A percentile compares a stretch with the other conserved stretches of the same genome.
phyloP scores from a whole-genome alignment of 805 yeast species.

The Jamesozyma hellenica region DNA sequence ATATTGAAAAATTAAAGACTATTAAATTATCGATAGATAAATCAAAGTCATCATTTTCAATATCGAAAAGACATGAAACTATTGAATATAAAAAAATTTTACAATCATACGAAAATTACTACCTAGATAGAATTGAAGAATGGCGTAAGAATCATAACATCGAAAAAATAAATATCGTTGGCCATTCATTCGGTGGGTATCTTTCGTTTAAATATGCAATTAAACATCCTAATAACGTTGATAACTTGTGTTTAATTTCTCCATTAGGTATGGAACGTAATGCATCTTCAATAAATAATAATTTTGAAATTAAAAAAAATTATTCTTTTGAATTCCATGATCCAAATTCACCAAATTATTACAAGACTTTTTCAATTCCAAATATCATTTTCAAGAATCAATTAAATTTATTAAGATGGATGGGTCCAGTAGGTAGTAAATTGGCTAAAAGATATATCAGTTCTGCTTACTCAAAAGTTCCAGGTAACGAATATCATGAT shows the following conservation, averaged over 20 bases:
- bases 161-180: conserved; percentile 50
- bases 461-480: conserved; percentile 24
- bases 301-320: conserved; percentile 6
- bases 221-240: conserved; percentile 44
- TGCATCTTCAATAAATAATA: conserved; percentile 44
- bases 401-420: conserved; percentile 39
- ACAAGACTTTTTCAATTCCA: conserved; percentile 25
- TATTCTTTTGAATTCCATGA: conserved; percentile 30
- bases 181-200: conserved; percentile 76
- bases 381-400: conserved; percentile 27
- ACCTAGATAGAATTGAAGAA: conserved; percentile 47
- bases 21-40: not conserved
- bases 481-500: conserved; percentile 19
- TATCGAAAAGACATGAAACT: not conserved
- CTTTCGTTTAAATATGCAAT: conserved; percentile 55
- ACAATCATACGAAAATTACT: conserved; percentile 43
- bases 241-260: conserved; percentile 49
- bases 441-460: conserved; percentile 28
- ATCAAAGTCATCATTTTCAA: not conserved
- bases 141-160: conserved; percentile 49
- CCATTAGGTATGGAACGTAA: conserved; percentile 75
- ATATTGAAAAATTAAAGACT: not conserved
- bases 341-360: conserved; percentile 33
- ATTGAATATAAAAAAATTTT: conserved; percentile 7
- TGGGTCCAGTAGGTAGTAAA: conserved; percentile 35